Percentiles rank a stretch among this genome's conserved stretches.
Conservation (phyloP, 805 yeast genomes). For the Yarrowia sp. region DNA sequence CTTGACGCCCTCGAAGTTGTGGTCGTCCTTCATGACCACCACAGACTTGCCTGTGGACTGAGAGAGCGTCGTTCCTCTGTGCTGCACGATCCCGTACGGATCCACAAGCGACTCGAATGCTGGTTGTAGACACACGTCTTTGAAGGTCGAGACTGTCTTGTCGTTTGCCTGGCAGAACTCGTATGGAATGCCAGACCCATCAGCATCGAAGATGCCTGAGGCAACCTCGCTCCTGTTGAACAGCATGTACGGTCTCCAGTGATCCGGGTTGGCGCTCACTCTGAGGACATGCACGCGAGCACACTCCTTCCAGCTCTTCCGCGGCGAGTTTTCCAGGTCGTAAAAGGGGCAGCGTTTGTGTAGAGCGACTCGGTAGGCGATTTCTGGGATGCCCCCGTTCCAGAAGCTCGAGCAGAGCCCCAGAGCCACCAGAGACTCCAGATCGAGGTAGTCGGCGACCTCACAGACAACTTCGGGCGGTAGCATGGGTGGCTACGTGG, state of each 20-base stretch:
- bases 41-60: not conserved
- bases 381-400: not conserved
- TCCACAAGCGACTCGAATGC: not conserved
- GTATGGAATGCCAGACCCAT: not conserved
- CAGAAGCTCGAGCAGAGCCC: not conserved
- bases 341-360: conserved; percentile 3
- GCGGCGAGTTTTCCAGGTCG: conserved; percentile 3
- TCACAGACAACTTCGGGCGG: conserved; percentile 20
- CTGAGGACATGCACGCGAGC: not conserved
- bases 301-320: conserved; percentile 10
- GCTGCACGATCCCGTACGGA: not conserved
- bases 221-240: not conserved
- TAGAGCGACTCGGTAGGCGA: not conserved
- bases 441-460: conserved; percentile 5
- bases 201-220: not conserved
- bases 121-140: not conserved
- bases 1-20: conserved; percentile 1
- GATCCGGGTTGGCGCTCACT: not conserved
- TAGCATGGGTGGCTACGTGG: not conserved
- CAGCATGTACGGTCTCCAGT: not conserved
- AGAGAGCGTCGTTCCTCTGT: not conserved
- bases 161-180: not conserved
- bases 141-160: not conserved
- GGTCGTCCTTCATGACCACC: conserved; percentile 13
- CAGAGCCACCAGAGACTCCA: not conserved